Conservation (phyloP, 2,329 filamentous ascomycete genomes). For the Fusarium citri region DNA sequence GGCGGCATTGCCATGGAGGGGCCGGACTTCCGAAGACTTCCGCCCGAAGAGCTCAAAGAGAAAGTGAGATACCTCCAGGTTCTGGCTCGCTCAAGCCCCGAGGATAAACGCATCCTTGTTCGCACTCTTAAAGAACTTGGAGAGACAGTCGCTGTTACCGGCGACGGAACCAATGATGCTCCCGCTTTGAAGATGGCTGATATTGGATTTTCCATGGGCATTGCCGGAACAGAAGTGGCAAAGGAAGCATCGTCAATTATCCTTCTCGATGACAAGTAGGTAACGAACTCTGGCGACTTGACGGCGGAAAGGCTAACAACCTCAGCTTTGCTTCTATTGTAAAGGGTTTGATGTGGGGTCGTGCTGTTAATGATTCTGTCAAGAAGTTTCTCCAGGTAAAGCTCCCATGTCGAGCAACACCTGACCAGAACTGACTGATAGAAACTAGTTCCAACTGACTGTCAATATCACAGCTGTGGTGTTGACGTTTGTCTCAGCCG, state of each 20-base stretch:
- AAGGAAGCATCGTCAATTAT: conserved; percentile 73
- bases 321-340: conserved; percentile 65
- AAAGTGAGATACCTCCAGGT: conserved; percentile 72
- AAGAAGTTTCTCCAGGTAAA: conserved; percentile 70
- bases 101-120: conserved; percentile 74
- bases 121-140: conserved; percentile 71
- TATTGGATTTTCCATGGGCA: conserved; percentile 73
- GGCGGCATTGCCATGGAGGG: conserved; percentile 75
- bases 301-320: conserved; percentile 10
- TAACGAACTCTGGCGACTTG: not conserved
- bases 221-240: conserved; percentile 71
- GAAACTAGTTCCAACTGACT: conserved; percentile 67
- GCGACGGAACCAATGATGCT: conserved; percentile 72
- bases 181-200: conserved; percentile 70
- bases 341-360: conserved; percentile 71
- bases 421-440: not conserved
- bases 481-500: conserved; percentile 69
- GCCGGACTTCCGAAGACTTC: conserved; percentile 66
- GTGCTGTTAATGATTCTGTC: conserved; percentile 71
- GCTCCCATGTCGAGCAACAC: conserved; percentile 3
- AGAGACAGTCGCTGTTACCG: conserved; percentile 69
- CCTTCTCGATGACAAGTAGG: conserved; percentile 68
- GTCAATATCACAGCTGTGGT: conserved; percentile 72
- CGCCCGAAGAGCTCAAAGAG: conserved; percentile 62
- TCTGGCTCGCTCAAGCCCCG: conserved; percentile 72